Conservation (phyloP, 2,329 filamentous ascomycete species). For the Sarocladiaceae sp. region DNA sequence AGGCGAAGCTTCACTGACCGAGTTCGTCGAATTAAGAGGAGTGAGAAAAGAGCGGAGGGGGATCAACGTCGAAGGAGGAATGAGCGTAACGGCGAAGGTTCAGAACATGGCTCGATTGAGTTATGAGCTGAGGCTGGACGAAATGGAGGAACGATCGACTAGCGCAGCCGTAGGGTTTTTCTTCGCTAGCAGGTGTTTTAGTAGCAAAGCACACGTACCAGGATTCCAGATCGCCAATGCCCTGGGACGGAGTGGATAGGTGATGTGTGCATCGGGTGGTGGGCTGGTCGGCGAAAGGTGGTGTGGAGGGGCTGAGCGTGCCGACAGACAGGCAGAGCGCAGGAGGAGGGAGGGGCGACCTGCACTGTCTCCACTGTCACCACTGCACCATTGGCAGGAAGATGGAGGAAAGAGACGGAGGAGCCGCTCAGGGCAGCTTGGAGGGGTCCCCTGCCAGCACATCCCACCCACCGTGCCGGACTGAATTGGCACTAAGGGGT, state of each 20-base stretch:
- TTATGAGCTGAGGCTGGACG: conserved; percentile 7
- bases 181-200: not conserved
- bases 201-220: not conserved
- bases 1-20: not conserved
- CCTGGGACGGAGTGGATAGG: not conserved
- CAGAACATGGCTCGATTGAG: conserved; percentile 2
- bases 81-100: not conserved
- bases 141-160: conserved; percentile 7
- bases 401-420: no score
- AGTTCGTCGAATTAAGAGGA: not conserved
- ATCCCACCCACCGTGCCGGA: not conserved
- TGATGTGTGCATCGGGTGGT: not conserved
- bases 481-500: not conserved
- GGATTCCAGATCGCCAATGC: conserved; percentile 3
- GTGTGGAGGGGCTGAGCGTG: not conserved
- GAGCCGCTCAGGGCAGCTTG: not conserved
- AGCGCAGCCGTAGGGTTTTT: conserved; percentile 7
- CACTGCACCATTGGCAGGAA: no score
- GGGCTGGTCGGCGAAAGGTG: not conserved
- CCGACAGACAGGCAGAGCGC: not conserved
- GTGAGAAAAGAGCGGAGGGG: not conserved
- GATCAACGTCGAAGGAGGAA: not conserved
- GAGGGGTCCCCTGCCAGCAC: not conserved
- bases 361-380: no score
- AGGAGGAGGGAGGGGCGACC: no score